Evolutionary conservation across 1,284 basidiomycete genomes (phyloP), one percentile per base, ranked within the genome.

Genomic region (Singerocomus inundabilis): DNA sequence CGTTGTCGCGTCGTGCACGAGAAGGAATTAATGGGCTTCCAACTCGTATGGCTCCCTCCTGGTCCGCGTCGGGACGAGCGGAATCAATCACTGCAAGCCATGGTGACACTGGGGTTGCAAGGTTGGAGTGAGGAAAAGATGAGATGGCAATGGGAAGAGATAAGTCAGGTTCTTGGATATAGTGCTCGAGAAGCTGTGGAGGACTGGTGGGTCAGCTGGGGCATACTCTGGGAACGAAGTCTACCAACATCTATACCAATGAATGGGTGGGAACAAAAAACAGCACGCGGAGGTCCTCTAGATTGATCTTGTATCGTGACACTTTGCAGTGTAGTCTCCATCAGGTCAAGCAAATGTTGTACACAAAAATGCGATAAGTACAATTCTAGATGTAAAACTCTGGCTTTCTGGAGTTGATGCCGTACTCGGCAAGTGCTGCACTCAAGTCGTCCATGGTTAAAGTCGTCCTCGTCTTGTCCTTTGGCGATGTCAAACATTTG

Each of bases 401-500:
- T 16, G 93, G 91, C 63, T 94, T 94, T 66, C 88, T 85, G n/a
- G 91, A 82, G 59, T 89, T 94, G 60, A 98, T 93, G 6, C 97
- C 96, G 65, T 98, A 98, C 70, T 99, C 97, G 35, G 83, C 80
- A 25, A 99, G 79, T 1, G 97, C 97, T 7, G 93, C 79, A 53
- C 88, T 89, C 40, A 99, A 76, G 66, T 99, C 97, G 56, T 99
- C 97, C 94, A 98, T 98, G 6, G 93, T 98, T 53, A 99, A 73
- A 0, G 95, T 93, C n/a, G 97, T 98, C 56, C 92, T 84, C 33
- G 92, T 93, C 65, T 93, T 92, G 66, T 97, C 93, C 87, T 93
- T 50, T 53, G 34, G 9, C 15, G 16, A 31, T 15, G 33, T 56
- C 24, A 51, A 24, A 18, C 18, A 36, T 18, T 12, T 26, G 21